phyloP scores from a whole-genome alignment of 1,284 basidiomycete species.

The Malassezia dermatis region DNA sequence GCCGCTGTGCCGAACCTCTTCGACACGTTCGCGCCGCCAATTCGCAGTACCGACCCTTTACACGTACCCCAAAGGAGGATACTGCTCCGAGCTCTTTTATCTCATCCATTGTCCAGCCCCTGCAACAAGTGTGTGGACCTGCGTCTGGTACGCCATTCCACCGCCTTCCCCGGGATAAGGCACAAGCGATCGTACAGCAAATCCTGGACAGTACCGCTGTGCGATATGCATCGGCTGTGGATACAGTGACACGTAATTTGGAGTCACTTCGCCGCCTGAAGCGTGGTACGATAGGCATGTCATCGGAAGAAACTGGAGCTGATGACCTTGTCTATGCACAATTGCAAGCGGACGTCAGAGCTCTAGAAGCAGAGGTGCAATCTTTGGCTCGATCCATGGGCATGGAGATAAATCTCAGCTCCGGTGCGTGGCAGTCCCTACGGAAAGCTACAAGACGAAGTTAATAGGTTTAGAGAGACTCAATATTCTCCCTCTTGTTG shows the following conservation, averaged over 20 bases:
- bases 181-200: conserved; percentile 12
- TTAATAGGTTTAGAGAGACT: conserved; percentile 2
- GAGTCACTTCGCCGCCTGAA: conserved; percentile 38
- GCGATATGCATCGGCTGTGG: conserved; percentile 25
- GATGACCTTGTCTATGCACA: conserved; percentile 8
- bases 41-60: conserved; percentile 61
- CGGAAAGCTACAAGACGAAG: neutral
- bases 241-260: conserved; percentile 39
- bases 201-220: conserved; percentile 19
- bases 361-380: neutral
- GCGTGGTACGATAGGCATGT: conserved; percentile 16
- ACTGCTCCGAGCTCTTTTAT: conserved; percentile 67
- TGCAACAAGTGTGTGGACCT: conserved; percentile 42
- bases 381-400: neutral
- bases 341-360: conserved; percentile 1
- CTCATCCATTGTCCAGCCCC: conserved; percentile 64
- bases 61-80: neutral
- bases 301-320: neutral
- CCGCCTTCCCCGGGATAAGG: conserved; percentile 9
- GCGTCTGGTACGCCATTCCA: conserved; percentile 4
- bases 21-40: conserved; percentile 77
- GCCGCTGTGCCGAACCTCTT: conserved; percentile 71
- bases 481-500: conserved; percentile 38
- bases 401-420: neutral
- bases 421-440: neutral